Base-by-base conservation (phyloP, 768 basidiomycete species). In the Amanita pallidorosea region DNA sequence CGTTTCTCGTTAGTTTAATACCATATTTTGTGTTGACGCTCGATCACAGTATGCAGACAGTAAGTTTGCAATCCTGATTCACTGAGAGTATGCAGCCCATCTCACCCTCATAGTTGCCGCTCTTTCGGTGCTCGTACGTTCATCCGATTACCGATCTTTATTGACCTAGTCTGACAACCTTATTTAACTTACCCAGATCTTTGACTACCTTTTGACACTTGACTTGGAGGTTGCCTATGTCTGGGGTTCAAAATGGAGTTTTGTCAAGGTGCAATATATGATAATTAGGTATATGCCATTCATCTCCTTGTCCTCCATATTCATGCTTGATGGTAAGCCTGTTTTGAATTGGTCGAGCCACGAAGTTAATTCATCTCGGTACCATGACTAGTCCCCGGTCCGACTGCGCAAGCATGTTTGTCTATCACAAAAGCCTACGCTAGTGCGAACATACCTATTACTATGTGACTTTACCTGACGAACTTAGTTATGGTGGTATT, bases 221-320 rank as follows among this genome's bases (percentile, higher is more conserved):
- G 23, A 50, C 18, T 13, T 50, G 2, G 49, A 50, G 20, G 27
- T 41, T 25, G 23, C 15, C 13, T 50, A 41, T 13, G 29, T 50
- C 25, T 50, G 49, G 49, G 20, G 31, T 27, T 42, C 49, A 22
- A 50, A 33, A 22, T 50, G 49, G 49, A 42, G 23, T 22, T 43
- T 41, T n/a, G 18, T 50, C 15, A 50, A 50, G 31, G 7, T 50
- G 27, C 17, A 42, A 17, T 50, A 29, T 31, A 13, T 50, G 37
- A 31, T 50, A 8, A 9, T 50, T 27, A 23, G 49, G 27, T 50
- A 50, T 50, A 50, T 50, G 27, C 49, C 49, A 12, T 37, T 50
- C 12, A 22, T 23, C 11, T n/a, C 49, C 36, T 12, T 50, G 23
- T 29, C 38, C 3, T 13, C 31, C 27, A 29, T 50, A 25, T 42